These are phyloP conservation scores for Fusarium albosuccineum DNA, from an alignment of 2,329 filamentous ascomycete species.

Conservation along the genomic window DNA sequence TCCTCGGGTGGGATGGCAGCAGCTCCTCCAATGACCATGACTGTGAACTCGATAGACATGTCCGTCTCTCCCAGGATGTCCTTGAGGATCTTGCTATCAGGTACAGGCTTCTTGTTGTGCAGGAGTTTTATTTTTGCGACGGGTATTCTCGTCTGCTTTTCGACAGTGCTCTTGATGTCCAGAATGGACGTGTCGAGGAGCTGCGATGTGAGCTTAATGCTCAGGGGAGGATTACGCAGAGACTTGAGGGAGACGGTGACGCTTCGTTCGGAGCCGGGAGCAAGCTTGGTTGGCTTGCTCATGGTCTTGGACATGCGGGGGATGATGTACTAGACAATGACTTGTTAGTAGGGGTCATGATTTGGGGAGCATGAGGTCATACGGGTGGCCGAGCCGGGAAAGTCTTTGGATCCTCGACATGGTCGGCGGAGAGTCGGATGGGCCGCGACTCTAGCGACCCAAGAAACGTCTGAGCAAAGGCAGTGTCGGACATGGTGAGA, in stretches of 20 bases:
- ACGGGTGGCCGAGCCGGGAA: slow-evolving; percentile 85
- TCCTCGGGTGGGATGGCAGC: slow-evolving; percentile 60
- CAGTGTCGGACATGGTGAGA: slow-evolving; percentile 79
- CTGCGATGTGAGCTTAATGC: slow-evolving; percentile 74
- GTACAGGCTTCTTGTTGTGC: slow-evolving; percentile 86
- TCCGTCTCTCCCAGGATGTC: slow-evolving; percentile 72
- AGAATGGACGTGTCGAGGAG: slow-evolving; percentile 79
- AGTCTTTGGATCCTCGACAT: slow-evolving; percentile 86
- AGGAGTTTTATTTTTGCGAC: slow-evolving; percentile 88
- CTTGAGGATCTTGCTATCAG: slow-evolving; percentile 80
- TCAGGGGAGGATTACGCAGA: slow-evolving; percentile 79
- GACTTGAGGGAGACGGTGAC: slow-evolving; percentile 77
- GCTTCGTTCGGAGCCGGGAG: slow-evolving; percentile 66
- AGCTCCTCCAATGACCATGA: slow-evolving; percentile 88
- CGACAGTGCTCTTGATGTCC: slow-evolving; percentile 80
- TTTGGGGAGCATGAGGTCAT: slow-evolving; percentile 42
- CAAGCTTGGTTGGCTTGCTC: slow-evolving; percentile 61
- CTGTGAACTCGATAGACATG: slow-evolving; percentile 76
- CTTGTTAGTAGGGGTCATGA: slow-evolving; percentile 14
- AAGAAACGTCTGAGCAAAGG: slow-evolving; percentile 88
- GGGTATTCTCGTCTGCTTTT: slow-evolving; percentile 71
- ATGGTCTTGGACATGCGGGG: slow-evolving; percentile 74
- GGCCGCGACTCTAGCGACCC: slow-evolving; percentile 82
- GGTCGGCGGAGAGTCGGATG: slow-evolving; percentile 85
- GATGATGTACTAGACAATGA: slow-evolving; percentile 72